Percentiles rank a stretch among this genome's conserved stretches.
phyloP scores from a whole-genome alignment of 208 protist species.

The Leishmania arabica region DNA sequence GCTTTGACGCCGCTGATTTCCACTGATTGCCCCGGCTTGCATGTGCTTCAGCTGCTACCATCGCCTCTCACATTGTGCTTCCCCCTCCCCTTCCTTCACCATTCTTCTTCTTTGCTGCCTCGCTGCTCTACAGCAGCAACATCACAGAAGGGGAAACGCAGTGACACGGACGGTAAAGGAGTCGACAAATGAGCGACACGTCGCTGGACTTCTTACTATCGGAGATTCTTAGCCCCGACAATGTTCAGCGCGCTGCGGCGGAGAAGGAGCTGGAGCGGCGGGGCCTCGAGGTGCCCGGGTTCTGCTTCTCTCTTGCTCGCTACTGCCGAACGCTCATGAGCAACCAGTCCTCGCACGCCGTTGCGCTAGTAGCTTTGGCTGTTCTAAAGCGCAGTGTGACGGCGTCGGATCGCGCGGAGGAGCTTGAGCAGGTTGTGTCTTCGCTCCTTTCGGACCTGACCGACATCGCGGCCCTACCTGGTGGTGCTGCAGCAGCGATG shows the following conservation, averaged over 20 bases:
- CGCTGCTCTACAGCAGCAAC: not conserved
- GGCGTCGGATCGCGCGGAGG: not conserved
- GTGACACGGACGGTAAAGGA: not conserved
- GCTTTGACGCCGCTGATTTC: not conserved
- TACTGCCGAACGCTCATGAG: constrained; percentile 22
- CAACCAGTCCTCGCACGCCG: constrained; percentile 6
- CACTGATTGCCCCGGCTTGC: not conserved
- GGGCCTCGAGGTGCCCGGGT: constrained; percentile 24
- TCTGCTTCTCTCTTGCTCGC: constrained; percentile 25
- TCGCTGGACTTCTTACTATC: constrained; percentile 33
- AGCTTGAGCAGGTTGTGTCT: constrained; percentile 23
- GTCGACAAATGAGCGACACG: constrained; percentile 1
- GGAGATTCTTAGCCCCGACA: constrained; percentile 50
- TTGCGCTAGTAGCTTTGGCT: constrained; percentile 39
- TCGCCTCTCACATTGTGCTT: not conserved
- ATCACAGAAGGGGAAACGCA: too few species aligned
- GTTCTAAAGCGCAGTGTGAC: constrained; percentile 48
- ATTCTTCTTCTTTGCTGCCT: not conserved
- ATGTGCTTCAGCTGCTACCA: not conserved
- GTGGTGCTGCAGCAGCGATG: not conserved
- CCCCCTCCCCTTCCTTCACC: not conserved
- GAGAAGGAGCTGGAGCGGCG: constrained; percentile 48
- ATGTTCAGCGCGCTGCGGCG: constrained; percentile 38
- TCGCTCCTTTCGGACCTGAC: constrained; percentile 16
- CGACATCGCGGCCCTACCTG: constrained; percentile 3